These are phyloP conservation scores for Schwanniomyces occidentalis DNA, from an alignment of 805 yeast species.

Conservation along the genomic window DNA sequence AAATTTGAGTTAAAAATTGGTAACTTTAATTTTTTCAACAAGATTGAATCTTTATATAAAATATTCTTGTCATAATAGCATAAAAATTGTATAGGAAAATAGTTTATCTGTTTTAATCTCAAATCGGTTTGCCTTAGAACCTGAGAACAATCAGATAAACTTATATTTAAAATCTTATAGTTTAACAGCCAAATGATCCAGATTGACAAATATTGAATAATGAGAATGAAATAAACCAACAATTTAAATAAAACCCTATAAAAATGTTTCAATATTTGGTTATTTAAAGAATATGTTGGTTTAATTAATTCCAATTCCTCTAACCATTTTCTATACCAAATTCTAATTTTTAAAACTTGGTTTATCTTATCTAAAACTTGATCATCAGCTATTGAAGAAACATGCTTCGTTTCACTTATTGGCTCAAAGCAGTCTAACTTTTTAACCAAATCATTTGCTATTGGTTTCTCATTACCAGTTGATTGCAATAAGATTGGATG, in stretches of 20 bases:
- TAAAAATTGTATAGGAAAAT: slow-evolving; percentile 76
- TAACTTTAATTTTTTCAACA: slow-evolving; percentile 45
- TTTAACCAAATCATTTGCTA: slow-evolving; percentile 17
- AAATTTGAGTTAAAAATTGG: slow-evolving; percentile 37
- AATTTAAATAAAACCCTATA: slow-evolving; percentile 3
- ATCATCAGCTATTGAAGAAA: slow-evolving; percentile 25
- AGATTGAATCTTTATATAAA: slow-evolving; percentile 36
- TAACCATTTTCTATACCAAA: slow-evolving; percentile 1
- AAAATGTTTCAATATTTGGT: not conserved
- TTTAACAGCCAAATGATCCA: slow-evolving; percentile 27
- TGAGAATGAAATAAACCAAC: slow-evolving; percentile 12
- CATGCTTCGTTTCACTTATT: not conserved
- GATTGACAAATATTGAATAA: slow-evolving; percentile 18
- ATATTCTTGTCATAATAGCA: slow-evolving; percentile 48
- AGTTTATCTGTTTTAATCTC: slow-evolving; percentile 71
- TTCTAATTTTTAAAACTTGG: slow-evolving; percentile 19
- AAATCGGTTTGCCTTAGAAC: slow-evolving; percentile 79
- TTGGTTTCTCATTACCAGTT: slow-evolving; percentile 22
- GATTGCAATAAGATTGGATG: slow-evolving; percentile 70
- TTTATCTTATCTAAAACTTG: slow-evolving; percentile 34
- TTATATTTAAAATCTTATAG: slow-evolving; percentile 17
- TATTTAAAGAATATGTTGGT: not conserved
- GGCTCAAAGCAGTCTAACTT: slow-evolving; percentile 25
- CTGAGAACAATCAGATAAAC: slow-evolving; percentile 49
- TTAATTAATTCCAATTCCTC: not conserved